Evolutionary conservation across 345 rosid species (phyloP).

Genomic region (Luvunga scandens): DNA sequence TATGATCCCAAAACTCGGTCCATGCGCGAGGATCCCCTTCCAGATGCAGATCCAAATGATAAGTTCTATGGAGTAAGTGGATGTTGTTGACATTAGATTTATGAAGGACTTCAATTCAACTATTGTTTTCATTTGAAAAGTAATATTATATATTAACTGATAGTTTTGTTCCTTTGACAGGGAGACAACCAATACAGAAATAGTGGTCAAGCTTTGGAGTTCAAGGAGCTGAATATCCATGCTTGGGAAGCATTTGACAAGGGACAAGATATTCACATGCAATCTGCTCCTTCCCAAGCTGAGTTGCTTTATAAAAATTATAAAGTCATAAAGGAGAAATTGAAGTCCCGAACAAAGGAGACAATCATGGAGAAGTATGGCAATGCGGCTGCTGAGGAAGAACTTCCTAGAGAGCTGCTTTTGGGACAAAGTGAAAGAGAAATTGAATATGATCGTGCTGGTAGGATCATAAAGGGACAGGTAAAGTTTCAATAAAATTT

Average conservation of each 20-base stretch:
- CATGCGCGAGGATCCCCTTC: slow-evolving; percentile 90
- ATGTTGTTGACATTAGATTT: not conserved
- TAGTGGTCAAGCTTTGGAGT: slow-evolving; percentile 76
- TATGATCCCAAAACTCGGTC: slow-evolving; percentile 83
- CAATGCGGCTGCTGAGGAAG: slow-evolving; percentile 59
- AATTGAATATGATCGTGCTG: slow-evolving; percentile 77
- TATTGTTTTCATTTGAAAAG: not conserved
- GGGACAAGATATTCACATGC: slow-evolving; percentile 73
- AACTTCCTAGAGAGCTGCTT: slow-evolving; percentile 61
- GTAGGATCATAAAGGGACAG: slow-evolving; percentile 68
- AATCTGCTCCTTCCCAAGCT: slow-evolving; percentile 83
- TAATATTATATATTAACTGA: not conserved
- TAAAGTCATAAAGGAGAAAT: slow-evolving; percentile 47
- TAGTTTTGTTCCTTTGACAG: slow-evolving; percentile 20
- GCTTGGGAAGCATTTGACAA: slow-evolving; percentile 70
- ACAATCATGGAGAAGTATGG: slow-evolving; percentile 63
- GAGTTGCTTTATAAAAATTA: slow-evolving; percentile 58
- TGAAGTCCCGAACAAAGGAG: slow-evolving; percentile 52
- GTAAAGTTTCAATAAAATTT: slow-evolving; percentile 21
- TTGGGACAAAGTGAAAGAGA: slow-evolving; percentile 76
- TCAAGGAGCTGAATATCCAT: slow-evolving; percentile 60
- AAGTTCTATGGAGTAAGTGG: slow-evolving; percentile 57
- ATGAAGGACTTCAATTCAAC: slow-evolving; percentile 5
- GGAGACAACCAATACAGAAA: slow-evolving; percentile 67
- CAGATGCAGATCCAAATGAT: slow-evolving; percentile 78